Evolutionary conservation across 83 land plant genomes (phyloP).

Genomic region (Picea abies): DNA sequence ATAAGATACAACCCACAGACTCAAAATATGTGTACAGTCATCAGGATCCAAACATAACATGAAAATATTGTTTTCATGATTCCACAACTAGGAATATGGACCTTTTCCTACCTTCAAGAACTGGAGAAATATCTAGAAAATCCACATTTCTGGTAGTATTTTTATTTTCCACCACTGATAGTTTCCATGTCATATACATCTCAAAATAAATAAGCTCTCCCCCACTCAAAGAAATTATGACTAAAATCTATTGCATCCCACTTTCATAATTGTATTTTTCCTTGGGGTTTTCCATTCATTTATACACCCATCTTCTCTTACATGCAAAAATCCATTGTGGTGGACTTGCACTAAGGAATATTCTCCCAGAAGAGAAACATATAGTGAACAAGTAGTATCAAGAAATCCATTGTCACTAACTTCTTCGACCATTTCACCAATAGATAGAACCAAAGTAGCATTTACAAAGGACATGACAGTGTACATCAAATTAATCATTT

Average conservation of each 20-base stretch:
- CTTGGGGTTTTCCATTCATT: constrained; percentile 99
- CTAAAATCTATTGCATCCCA: constrained; percentile 93
- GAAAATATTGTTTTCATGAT: constrained; percentile 86
- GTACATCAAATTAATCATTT: constrained; percentile 96
- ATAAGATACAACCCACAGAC: constrained; percentile 86
- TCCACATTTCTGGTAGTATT: constrained; percentile 95
- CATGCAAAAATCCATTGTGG: constrained; percentile 94
- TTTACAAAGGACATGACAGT: constrained; percentile 96
- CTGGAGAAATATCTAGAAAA: constrained; percentile 98
- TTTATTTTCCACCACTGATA: constrained; percentile 93
- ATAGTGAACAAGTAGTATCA: constrained; percentile 90
- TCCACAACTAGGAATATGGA: constrained; percentile 96
- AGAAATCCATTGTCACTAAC: constrained; percentile 98
- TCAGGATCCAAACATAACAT: constrained; percentile 94
- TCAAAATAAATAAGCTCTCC: constrained; percentile 97
- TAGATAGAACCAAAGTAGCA: constrained; percentile 96
- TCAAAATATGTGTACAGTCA: constrained; percentile 92
- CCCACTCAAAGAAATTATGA: constrained; percentile 94
- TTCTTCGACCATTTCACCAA: constrained; percentile 98
- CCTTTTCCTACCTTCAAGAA: constrained; percentile 95
- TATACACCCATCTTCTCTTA: constrained; percentile 90
- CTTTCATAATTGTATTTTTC: constrained; percentile 89
- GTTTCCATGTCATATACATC: constrained; percentile 88
- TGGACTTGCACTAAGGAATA: constrained; percentile 99
- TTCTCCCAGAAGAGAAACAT: constrained; percentile 92